Percentiles rank a stretch among this genome's conserved stretches.
phyloP scores from a whole-genome alignment of 441 rosid species.

The Populus hybrid region DNA sequence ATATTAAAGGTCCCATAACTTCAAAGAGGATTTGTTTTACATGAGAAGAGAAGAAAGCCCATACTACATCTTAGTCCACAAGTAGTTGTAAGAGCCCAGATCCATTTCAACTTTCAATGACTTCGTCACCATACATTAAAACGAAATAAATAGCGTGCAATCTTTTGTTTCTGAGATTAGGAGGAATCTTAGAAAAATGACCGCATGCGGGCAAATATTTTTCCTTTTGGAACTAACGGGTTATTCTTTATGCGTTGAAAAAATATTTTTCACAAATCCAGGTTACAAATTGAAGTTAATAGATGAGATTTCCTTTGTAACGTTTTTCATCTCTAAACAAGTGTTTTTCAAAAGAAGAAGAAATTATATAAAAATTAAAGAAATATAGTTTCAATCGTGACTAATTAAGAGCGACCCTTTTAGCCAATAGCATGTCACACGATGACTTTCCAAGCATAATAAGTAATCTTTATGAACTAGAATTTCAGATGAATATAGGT shows the following conservation, averaged over 20 bases:
- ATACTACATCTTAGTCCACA: not conserved
- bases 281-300: not conserved
- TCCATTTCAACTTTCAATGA: not conserved
- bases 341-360: not conserved
- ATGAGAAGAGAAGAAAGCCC: not conserved
- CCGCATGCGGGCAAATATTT: not conserved
- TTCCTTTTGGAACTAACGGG: not conserved
- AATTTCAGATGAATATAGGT: not conserved
- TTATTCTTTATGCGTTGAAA: not conserved
- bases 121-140: not conserved
- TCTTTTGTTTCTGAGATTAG: too few relatives aligned
- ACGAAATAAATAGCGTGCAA: not conserved
- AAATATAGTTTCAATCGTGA: not conserved
- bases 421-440: not conserved
- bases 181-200: not conserved
- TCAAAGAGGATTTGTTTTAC: not conserved
- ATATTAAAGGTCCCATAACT: too few relatives aligned
- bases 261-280: not conserved
- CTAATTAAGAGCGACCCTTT: not conserved
- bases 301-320: not conserved
- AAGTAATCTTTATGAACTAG: too few relatives aligned
- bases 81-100: not conserved
- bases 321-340: not conserved
- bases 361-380: too few relatives aligned
- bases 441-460: not conserved